Evolutionary conservation across 2,329 filamentous ascomycete species (phyloP), one percentile per base, ranked within the genome.

Genomic region (Cercospora berteroae): DNA sequence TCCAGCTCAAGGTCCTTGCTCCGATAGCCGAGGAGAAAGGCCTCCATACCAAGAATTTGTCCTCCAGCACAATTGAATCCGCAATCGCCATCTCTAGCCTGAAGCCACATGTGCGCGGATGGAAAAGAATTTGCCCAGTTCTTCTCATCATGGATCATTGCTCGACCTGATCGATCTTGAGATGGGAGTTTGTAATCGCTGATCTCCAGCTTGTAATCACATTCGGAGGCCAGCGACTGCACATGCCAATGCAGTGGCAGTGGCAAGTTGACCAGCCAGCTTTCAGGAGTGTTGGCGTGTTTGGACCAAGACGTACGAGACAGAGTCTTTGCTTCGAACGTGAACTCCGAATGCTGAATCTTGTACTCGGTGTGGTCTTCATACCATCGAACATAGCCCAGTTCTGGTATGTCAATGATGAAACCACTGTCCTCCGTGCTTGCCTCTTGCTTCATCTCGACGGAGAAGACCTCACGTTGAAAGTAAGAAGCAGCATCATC

Each of bases 181-280:
- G 59, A 33, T n/a, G 63, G 69, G 6, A 71, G 74, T 66, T 69
- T 73, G 64, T 72, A 67, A 55, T 67, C 64, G 0, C 79, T 76
- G 5, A 84, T 80, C 4, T 71, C 69, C 44, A 85, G 75, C 4
- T 69, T 70, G 73, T 81, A 82, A 3, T 74, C 73, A 61, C 79
- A 79, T 1, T 77, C 71, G 1, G 82, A 83, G 44, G 73, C 77
- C 7, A 83, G 77, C 1, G 81, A 82, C 33, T 84, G 81, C 4
- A 85, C 83, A 68, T 84, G 82, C 83, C 83, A 85, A 68, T 85
- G 83, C 2, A 85, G 72, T 1, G 83, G 83, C 0, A 85, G 73
- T 0, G 82, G 82, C 0, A 85, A 75, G 20, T 80, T 67, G 4
- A 81, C 79, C n/a, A 85, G 77, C 67, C 76, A 77, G 44, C 80